These are phyloP conservation scores for Delphinella strobiligena DNA, from an alignment of 2,329 filamentous ascomycete genomes.

Conservation along the genomic window DNA sequence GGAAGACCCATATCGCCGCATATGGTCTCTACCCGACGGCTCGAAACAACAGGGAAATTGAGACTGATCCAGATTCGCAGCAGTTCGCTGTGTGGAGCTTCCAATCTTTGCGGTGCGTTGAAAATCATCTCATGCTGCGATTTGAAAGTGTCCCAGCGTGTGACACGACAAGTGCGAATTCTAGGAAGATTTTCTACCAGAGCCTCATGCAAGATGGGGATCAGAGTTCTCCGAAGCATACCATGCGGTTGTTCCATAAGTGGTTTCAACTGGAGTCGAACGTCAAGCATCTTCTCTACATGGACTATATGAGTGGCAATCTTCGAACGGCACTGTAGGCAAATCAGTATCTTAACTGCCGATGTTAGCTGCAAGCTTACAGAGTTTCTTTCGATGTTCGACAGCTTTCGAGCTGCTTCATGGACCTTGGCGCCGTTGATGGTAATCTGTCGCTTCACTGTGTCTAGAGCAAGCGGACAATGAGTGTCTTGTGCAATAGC, in stretches of 20 bases:
- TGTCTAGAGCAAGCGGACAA: slow-evolving; percentile 1
- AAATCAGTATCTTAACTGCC: neutral
- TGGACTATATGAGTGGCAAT: slow-evolving; percentile 3
- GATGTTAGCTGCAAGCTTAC: neutral
- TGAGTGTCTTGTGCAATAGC: neutral
- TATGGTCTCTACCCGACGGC: neutral
- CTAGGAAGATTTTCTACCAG: neutral
- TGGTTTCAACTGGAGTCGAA: neutral
- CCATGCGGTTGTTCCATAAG: slow-evolving; percentile 1
- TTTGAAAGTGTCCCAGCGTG: neutral
- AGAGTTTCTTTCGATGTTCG: slow-evolving; percentile 6
- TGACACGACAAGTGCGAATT: neutral
- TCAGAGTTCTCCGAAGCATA: neutral
- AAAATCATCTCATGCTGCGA: neutral
- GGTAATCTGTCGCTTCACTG: neutral
- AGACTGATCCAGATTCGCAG: neutral
- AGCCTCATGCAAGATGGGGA: neutral
- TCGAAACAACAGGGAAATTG: neutral
- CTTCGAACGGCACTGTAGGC: neutral
- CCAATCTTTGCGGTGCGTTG: neutral
- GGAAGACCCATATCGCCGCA: too few species aligned
- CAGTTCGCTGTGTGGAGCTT: neutral
- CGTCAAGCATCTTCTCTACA: slow-evolving; percentile 1
- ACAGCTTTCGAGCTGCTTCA: slow-evolving; percentile 1
- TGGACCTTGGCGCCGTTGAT: neutral